Evolutionary conservation across 2,329 filamentous ascomycete species (phyloP), one percentile per base, ranked within the genome.

Genomic region (Zymoseptoria passerinii): DNA sequence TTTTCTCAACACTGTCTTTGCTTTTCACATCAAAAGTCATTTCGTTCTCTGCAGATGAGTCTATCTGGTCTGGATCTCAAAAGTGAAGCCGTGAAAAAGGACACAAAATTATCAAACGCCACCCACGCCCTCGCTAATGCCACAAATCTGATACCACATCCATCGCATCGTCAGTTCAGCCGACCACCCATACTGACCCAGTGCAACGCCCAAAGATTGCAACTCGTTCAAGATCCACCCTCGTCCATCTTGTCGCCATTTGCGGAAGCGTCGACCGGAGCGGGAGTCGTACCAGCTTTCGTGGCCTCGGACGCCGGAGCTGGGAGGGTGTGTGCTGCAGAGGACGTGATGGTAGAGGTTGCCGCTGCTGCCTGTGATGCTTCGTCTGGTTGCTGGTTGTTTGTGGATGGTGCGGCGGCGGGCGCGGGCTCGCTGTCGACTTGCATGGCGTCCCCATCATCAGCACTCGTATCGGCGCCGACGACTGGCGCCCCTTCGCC

Each of bases 381-480:
- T 44, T n/a, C 23, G 35, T 44, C 13, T 13, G 35, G 10, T 8
- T 29, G 28, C 23, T 23, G 35, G 10, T 44, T 13, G 13, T 16
- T 76, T 52, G 80, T 75, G 4, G 52, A 56, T n/a, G 52, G 35
- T n/a, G 60, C 58, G 9, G 48, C 16, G 1, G 60, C 48, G 9
- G 80, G 76, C 0, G 70, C 35, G 19, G 18, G 19, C 19, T 23
- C 69, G 1, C 70, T 35, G 54, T 67, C 66, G n/a, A 67, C 52
- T 28, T 66, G 61, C 65, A 68, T 66, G 16, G 66, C 64, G 8
- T 71, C 73, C 6, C 73, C 72, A 4, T 67, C 74, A 4, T 76
- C 69, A 44, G 80, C 62, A 55, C 80, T 50, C 8, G 23, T 48
- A n/a, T 54, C 55, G 18, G 44, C 55, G 18, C 51, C 62, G 5